A percentile compares a stretch with the other conserved stretches of the same genome.
Conservation (phyloP, 176 grass and related monocot genomes). For the Raddia guianensis region DNA sequence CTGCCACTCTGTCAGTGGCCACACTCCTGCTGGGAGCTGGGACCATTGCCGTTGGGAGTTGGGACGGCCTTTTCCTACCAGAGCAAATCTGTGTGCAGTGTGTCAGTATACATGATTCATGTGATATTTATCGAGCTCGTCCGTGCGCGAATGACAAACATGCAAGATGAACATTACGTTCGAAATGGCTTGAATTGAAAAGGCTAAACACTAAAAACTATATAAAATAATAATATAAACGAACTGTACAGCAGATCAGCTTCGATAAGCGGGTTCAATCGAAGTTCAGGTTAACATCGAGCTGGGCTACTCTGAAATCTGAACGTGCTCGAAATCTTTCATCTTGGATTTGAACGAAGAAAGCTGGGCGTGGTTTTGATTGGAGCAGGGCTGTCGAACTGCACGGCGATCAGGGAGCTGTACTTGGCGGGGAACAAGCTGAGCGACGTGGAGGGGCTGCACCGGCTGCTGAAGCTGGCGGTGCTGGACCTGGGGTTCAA, state of each 20-base stretch:
- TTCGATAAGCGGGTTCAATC: too few species aligned
- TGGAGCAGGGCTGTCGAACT: constrained; percentile 69
- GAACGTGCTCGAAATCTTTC: too few species aligned
- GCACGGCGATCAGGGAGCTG: constrained; percentile 83
- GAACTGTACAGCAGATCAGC: too few species aligned
- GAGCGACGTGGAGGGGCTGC: constrained; percentile 85
- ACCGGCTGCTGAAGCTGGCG: constrained; percentile 92
- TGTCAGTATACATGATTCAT: background rate
- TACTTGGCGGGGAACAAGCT: constrained; percentile 95
- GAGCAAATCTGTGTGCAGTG: background rate
- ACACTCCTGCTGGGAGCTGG: constrained; percentile 5
- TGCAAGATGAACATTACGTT: background rate
- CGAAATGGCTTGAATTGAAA: too few species aligned
- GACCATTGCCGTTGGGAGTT: background rate
- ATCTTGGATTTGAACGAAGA: too few species aligned
- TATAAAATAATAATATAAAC: too few species aligned
- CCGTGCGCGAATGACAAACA: background rate
- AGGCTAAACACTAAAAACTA: too few species aligned
- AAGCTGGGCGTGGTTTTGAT: too few species aligned
- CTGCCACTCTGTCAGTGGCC: background rate
- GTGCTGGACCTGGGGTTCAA: constrained; percentile 97
- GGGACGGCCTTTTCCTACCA: constrained; percentile 11
- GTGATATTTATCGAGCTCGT: background rate
- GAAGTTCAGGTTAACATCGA: too few species aligned
- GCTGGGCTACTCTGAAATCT: too few species aligned